Evolutionary conservation across 164 flowering plant genomes (phyloP).

Genomic region (Vitis riparia): DNA sequence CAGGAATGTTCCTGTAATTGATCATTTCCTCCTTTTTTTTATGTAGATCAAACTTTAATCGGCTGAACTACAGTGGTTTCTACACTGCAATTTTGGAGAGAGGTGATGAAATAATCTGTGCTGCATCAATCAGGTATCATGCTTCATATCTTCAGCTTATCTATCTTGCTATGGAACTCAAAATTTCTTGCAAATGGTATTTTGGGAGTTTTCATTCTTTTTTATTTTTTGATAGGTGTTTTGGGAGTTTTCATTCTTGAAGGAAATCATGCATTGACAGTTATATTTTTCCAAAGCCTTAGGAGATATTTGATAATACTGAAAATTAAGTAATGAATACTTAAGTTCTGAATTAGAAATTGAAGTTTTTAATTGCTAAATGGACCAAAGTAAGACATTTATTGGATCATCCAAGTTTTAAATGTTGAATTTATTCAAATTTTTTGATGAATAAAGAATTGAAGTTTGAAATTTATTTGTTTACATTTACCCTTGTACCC

Average conservation of each 20-base stretch:
- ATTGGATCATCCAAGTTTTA: too few relatives aligned
- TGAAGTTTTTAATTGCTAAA: too few relatives aligned
- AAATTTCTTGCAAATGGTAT: neutral
- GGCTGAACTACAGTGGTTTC: conserved; percentile 81
- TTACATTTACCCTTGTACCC: neutral
- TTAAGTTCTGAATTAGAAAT: too few relatives aligned
- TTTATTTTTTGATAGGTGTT: neutral
- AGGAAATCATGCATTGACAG: too few relatives aligned
- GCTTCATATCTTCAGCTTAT: neutral
- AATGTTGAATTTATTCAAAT: neutral
- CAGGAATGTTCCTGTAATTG: neutral
- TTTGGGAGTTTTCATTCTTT: neutral
- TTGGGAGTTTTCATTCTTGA: too few relatives aligned
- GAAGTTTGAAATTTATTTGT: neutral
- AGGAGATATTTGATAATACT: too few relatives aligned
- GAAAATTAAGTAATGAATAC: too few relatives aligned
- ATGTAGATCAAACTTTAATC: conserved; percentile 79
- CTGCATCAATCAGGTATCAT: conserved; percentile 89
- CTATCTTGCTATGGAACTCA: neutral
- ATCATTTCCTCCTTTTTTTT: conserved; percentile 6
- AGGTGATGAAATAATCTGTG: conserved; percentile 89
- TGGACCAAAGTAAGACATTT: too few relatives aligned
- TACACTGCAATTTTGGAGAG: conserved; percentile 80
- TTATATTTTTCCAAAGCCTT: too few relatives aligned
- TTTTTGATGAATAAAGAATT: neutral